Conservation (phyloP, 2,329 filamentous ascomycete genomes). For the Curvularia verruculosa region DNA sequence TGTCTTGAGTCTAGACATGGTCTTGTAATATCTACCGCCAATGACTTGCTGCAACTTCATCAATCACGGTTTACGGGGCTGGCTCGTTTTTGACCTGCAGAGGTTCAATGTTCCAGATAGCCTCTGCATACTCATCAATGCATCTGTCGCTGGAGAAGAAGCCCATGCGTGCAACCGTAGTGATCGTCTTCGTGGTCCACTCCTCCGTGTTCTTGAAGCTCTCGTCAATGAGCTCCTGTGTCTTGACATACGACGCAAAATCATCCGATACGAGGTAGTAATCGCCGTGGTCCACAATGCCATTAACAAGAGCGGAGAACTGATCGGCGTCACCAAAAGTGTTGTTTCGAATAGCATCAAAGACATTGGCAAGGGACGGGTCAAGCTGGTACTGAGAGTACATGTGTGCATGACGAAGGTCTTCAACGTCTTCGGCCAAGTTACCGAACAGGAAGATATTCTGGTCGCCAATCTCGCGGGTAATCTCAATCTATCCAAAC, state of each 20-base stretch:
- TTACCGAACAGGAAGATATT: slow-evolving; percentile 99
- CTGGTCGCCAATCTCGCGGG: slow-evolving; percentile 91
- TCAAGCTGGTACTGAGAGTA: slow-evolving; percentile 83
- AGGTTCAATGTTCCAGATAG: slow-evolving; percentile 96
- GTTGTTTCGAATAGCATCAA: slow-evolving; percentile 78
- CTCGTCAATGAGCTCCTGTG: slow-evolving; percentile 88
- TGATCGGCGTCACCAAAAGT: slow-evolving; percentile 79
- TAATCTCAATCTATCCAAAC: slow-evolving; percentile 80
- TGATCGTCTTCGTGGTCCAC: slow-evolving; percentile 91
- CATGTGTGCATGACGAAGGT: slow-evolving; percentile 86
- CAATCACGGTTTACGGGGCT: slow-evolving; percentile 18
- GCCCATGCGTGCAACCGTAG: slow-evolving; percentile 88
- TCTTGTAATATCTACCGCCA: slow-evolving; percentile 4
- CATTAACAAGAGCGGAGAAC: slow-evolving; percentile 82
- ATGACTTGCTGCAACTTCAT: not conserved
- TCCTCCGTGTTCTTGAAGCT: slow-evolving; percentile 90
- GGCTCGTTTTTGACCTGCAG: slow-evolving; percentile 55
- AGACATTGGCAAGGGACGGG: slow-evolving; percentile 77
- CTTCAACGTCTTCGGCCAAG: slow-evolving; percentile 93
- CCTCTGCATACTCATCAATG: slow-evolving; percentile 96
- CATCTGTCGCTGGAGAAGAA: slow-evolving; percentile 96
- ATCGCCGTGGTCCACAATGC: slow-evolving; percentile 90
- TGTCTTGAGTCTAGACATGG: slow-evolving; percentile 10
- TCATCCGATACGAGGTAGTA: slow-evolving; percentile 98
- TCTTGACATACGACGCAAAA: slow-evolving; percentile 92